Base-by-base conservation (phyloP, 306 rosid species). In the Prunus dulcis region DNA sequence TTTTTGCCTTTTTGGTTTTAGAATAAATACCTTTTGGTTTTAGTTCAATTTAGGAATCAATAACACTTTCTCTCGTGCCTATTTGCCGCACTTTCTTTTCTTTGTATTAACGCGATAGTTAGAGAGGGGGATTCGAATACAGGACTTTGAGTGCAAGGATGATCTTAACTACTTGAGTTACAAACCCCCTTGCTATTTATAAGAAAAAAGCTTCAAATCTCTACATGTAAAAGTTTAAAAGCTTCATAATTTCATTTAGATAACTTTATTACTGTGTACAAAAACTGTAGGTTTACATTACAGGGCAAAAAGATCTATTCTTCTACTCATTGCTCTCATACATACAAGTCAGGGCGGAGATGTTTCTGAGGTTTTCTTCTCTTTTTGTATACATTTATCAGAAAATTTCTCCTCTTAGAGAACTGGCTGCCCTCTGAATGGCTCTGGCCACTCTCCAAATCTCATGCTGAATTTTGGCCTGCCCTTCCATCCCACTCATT, bases 381-480 rank as follows among this genome's bases (percentile, higher is more conserved):
- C 7, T 34, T 17, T 27, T 2, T 28, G 25, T 32, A 64, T 46
- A 18, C 1, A 11, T 32, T 11, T 13, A 38, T 87, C 84, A 93
- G 52, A 83, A 73, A 71, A 95, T 76, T 43, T 86, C 91, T 76
- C 98, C 98, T 78, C 75, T 83, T 62, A 95, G 89, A 57, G 88
- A 91, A 58, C 77, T 79, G 72, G 97, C 81, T 68, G 97, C 97
- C 80, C 96, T 88, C 69, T 75, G 82, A 60, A 95, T 89, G 74
- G 97, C 96, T 87, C 98, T 85, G 28, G 88, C 83, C 76, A 87
- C 92, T 87, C 95, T 92, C 98, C 98, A 95, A 15, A 95, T 76
- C 82, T 95, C 98, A 70, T 92, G 98, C 78, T 82, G 87, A 82
- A 92, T 82, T 46, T 77, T 72, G 10, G 84, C 83, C 62, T 75